Conservation (phyloP, 345 rosid species). For the Sonneratia alba region DNA sequence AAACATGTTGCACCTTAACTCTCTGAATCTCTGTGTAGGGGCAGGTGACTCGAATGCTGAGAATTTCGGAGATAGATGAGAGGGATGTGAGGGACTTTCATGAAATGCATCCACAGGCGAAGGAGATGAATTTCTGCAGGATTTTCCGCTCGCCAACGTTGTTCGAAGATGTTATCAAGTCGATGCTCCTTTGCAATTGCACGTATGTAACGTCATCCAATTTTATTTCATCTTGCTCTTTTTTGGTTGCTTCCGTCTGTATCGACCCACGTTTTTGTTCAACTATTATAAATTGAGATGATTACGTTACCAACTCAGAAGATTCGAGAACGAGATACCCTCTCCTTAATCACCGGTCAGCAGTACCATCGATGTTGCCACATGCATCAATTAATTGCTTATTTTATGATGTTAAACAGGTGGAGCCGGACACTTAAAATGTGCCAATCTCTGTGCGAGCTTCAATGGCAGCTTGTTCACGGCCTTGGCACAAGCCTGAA, state of each 20-base stretch:
- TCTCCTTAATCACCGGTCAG: neutral
- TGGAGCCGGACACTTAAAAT: conserved; percentile 35
- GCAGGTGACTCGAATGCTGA: conserved; percentile 41
- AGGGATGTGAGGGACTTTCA: conserved; percentile 27
- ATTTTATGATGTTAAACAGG: conserved; percentile 10
- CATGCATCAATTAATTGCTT: neutral
- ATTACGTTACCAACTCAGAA: too few species aligned
- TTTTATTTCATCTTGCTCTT: neutral
- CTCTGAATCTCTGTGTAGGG: conserved; percentile 7
- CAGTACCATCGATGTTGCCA: neutral
- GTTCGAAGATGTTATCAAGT: conserved; percentile 47
- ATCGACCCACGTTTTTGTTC: neutral
- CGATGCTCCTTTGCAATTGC: conserved; percentile 37
- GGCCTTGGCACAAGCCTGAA: neutral
- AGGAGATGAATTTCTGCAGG: conserved; percentile 27
- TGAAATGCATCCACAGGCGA: conserved; percentile 23
- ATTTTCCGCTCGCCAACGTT: conserved; percentile 41
- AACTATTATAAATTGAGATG: neutral
- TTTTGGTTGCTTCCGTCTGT: neutral
- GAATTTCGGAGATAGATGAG: conserved; percentile 27
- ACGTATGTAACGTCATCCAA: neutral
- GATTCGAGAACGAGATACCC: too few species aligned
- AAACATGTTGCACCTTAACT: too few species aligned
- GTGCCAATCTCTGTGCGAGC: conserved; percentile 33
- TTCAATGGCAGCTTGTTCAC: conserved; percentile 17